Evolutionary conservation across 768 basidiomycete genomes (phyloP), one percentile per base, ranked within the genome.

Genomic region (Fomitopsis serialis): DNA sequence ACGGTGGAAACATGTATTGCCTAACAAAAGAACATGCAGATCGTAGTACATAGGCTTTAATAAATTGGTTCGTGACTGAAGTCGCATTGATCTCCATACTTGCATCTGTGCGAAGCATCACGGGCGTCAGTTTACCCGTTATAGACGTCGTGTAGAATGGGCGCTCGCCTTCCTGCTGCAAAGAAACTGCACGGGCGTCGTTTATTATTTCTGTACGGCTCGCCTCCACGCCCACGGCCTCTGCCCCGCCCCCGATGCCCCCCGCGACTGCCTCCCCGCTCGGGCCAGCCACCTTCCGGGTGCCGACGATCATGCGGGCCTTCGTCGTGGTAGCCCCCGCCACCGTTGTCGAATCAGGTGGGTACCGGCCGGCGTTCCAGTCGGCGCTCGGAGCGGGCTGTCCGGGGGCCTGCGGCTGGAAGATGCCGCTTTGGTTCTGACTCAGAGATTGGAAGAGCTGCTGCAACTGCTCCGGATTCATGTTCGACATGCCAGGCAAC

Each of bases 161-260:
- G 78, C 81, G 86, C 89, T 91, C 84, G 87, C 89, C 89, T 91
- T 89, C 89, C 89, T 81, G 83, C 79, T 75, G 81, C 81, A 81
- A 84, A 91, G 78, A 91, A 92, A 79, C 78, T 86, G 87, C 89
- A 92, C 73, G 86, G 84, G 84, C 81, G 84, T 84, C 85, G 82
- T 83, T 84, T 89, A 81, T 75, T 87, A 72, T 79, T 78, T 85
- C 79, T 87, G 85, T 76, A 81, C 59, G 80, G 82, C 55, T 78
- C 79, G 46, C 81, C 79, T 6, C 37, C 37, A 46, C 85, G 70
- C 52, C 84, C 82, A 50, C 83, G 72, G 35, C 87, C 81, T 48
- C 82, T 79, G 55, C 78, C 69, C 23, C 79, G 80, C 50, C 77
- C 75, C 44, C 74, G 58, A 72, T 73, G 58, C 70, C 82, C 73